Conservation (phyloP, 116 monocot species). For the Cymodocea nodosa region DNA sequence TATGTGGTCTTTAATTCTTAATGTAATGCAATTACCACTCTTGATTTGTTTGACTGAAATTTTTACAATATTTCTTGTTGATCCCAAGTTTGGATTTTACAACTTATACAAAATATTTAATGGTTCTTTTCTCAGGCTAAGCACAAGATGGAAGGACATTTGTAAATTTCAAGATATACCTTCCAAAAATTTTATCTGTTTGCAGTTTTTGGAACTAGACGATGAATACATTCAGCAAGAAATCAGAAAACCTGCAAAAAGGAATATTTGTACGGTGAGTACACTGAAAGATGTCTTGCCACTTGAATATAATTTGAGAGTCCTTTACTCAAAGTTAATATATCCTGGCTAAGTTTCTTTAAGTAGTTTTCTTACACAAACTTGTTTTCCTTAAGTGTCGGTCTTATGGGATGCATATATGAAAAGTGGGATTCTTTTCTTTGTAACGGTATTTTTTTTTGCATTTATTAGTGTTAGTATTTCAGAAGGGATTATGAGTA, state of each 20-base stretch:
- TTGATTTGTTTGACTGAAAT: background rate
- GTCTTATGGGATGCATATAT: too few species aligned
- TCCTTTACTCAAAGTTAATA: background rate
- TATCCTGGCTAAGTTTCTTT: too few species aligned
- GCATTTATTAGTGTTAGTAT: too few species aligned
- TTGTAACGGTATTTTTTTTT: too few species aligned
- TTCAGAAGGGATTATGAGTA: too few species aligned
- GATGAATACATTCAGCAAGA: conserved; percentile 75
- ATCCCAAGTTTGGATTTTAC: background rate
- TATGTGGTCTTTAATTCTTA: background rate
- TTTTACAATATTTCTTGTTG: background rate
- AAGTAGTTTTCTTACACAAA: too few species aligned
- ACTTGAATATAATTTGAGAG: background rate
- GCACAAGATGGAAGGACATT: conserved; percentile 56
- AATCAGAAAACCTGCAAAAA: conserved; percentile 42
- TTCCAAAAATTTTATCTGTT: conserved; percentile 34
- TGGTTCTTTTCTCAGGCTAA: conserved; percentile 15
- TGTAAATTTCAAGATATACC: conserved; percentile 65
- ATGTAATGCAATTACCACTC: background rate
- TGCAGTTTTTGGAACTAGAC: conserved; percentile 75
- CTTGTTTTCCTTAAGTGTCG: too few species aligned
- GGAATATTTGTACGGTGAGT: conserved; percentile 44
- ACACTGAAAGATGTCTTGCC: background rate
- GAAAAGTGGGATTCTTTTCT: too few species aligned
- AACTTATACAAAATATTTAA: background rate